These are phyloP conservation scores for Endoconidiophora polonica DNA, from an alignment of 2,329 filamentous ascomycete species.

Conservation along the genomic window DNA sequence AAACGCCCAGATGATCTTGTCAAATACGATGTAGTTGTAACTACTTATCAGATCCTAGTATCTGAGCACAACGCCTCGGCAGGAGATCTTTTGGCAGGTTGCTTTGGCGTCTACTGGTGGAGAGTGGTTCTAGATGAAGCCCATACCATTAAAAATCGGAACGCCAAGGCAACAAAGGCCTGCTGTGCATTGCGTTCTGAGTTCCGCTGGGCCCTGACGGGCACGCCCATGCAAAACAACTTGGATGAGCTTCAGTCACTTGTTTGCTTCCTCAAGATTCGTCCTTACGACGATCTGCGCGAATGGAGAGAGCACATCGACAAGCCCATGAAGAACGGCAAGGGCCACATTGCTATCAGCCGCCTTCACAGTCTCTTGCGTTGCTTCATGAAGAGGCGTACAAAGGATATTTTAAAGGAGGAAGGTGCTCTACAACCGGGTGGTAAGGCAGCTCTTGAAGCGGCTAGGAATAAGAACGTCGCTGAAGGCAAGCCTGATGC, in stretches of 20 bases:
- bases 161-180: conserved; percentile 86
- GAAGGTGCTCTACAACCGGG: conserved; percentile 67
- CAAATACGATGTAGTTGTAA: conserved; percentile 86
- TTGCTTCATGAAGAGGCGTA: conserved; percentile 97
- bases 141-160: conserved; percentile 96
- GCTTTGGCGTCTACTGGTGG: conserved; percentile 89
- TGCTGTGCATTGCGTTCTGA: conserved; percentile 71
- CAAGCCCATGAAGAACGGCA: conserved; percentile 72
- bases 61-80: conserved; percentile 68
- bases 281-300: conserved; percentile 70
- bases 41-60: conserved; percentile 87
- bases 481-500: conserved; percentile 21
- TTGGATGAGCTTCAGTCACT: conserved; percentile 89
- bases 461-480: conserved; percentile 26
- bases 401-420: conserved; percentile 87
- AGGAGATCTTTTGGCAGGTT: conserved; percentile 40
- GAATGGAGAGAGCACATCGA: conserved; percentile 90
- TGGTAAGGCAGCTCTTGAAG: conserved; percentile 37
- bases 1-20: conserved; percentile 63
- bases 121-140: conserved; percentile 91
- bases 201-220: conserved; percentile 91
- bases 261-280: conserved; percentile 81
- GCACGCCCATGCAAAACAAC: conserved; percentile 97
- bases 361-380: conserved; percentile 71
- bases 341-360: conserved; percentile 74